These are phyloP conservation scores for Zopfochytrium polystomum DNA, from an alignment of 371 early-diverging fungal species.

Conservation along the genomic window DNA sequence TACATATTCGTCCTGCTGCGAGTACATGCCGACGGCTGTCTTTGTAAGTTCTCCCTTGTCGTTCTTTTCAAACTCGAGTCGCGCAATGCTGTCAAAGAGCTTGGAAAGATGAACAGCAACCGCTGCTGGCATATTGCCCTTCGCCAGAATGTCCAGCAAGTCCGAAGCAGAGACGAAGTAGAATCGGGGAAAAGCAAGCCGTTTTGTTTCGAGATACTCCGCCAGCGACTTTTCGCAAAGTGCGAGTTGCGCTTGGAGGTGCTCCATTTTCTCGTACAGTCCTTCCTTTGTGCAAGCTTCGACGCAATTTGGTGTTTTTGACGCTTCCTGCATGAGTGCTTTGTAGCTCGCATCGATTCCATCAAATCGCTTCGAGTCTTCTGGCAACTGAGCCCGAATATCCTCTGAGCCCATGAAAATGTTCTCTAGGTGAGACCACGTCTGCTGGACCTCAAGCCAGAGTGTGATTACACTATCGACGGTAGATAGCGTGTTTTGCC, in stretches of 20 bases:
- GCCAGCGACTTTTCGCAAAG: slow-evolving; percentile 64
- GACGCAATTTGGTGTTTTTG: slow-evolving; percentile 57
- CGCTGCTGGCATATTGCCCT: slow-evolving; percentile 57
- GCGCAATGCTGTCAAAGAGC: slow-evolving; percentile 56
- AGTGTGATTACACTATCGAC: slow-evolving; percentile 57
- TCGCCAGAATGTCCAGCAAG: slow-evolving; percentile 63
- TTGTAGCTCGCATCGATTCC: slow-evolving; percentile 56
- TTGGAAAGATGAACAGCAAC: slow-evolving; percentile 59
- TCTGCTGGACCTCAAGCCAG: slow-evolving; percentile 63
- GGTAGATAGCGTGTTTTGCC: slow-evolving; percentile 57
- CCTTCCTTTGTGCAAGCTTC: slow-evolving; percentile 55
- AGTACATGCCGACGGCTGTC: slow-evolving; percentile 62
- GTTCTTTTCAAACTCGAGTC: slow-evolving; percentile 51
- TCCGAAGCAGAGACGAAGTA: slow-evolving; percentile 63
- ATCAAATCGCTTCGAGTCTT: slow-evolving; percentile 61
- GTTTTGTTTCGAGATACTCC: slow-evolving; percentile 63
- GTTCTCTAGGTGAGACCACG: slow-evolving; percentile 62
- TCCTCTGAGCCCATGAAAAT: slow-evolving; percentile 65
- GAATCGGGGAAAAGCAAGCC: slow-evolving; percentile 63
- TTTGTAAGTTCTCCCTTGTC: slow-evolving; percentile 51
- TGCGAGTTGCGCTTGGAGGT: slow-evolving; percentile 55
- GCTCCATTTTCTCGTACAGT: slow-evolving; percentile 52
- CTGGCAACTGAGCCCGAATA: slow-evolving; percentile 62
- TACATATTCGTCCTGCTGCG: slow-evolving; percentile 58
- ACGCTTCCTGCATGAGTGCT: slow-evolving; percentile 53